These are phyloP conservation scores for Carallia pectinifolia DNA, from an alignment of 345 rosid species.

Conservation along the genomic window DNA sequence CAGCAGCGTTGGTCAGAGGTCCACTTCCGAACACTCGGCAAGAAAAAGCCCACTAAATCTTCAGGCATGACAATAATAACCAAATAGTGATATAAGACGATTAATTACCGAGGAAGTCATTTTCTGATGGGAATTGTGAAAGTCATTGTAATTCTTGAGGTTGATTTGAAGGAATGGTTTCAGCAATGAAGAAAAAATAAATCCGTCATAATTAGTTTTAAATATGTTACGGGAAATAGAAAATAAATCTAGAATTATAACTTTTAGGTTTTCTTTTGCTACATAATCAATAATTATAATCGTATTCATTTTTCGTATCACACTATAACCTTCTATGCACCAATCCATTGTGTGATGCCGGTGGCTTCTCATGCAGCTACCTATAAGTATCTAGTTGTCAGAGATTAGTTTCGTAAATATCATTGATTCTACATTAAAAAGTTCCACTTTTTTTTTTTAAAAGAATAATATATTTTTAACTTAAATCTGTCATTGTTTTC, in stretches of 20 bases:
- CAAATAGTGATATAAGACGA: neutral
- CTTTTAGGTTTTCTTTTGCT: too few species aligned
- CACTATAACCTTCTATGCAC: conserved; percentile 80
- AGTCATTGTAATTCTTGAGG: neutral
- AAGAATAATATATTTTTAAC: too few species aligned
- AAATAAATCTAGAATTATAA: too few species aligned
- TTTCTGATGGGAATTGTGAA: neutral
- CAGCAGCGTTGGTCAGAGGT: conserved; percentile 8
- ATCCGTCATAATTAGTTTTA: too few species aligned
- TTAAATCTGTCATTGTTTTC: too few species aligned
- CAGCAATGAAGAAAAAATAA: neutral
- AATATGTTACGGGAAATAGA: too few species aligned
- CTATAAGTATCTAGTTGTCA: conserved; percentile 45
- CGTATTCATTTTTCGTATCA: too few species aligned
- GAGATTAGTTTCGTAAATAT: conserved; percentile 18
- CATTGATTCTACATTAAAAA: neutral
- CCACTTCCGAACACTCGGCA: conserved; percentile 9
- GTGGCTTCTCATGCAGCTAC: conserved; percentile 97
- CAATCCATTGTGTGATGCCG: conserved; percentile 97
- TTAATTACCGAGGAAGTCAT: neutral
- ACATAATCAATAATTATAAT: too few species aligned
- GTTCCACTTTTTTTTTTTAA: too few species aligned
- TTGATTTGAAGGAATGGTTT: neutral
- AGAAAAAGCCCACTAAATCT: conserved; percentile 6
- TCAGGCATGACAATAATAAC: neutral